A percentile compares a stretch with the other conserved stretches of the same genome.
Evolutionary conservation across 495 filamentous ascomycete species (phyloP).

Genomic region (Penicillium paxilli): DNA sequence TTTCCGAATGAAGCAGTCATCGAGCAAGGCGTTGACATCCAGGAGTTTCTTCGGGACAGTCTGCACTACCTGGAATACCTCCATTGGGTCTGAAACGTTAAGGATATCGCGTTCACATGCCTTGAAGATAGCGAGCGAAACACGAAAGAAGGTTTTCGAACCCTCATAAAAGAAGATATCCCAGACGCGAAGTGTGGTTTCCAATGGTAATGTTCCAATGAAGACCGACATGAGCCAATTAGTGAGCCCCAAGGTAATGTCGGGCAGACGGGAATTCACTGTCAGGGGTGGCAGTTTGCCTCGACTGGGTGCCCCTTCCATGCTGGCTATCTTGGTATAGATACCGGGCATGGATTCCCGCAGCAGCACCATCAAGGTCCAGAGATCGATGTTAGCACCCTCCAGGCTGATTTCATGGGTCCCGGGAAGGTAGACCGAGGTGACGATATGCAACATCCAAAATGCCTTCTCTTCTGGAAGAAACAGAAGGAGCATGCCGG

Average conservation of each 20-base stretch:
- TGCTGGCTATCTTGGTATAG: slow-evolving; percentile 85
- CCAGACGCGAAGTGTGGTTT: slow-evolving; percentile 90
- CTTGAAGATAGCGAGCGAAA: slow-evolving; percentile 91
- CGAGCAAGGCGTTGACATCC: slow-evolving; percentile 78
- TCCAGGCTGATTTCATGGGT: slow-evolving; percentile 92
- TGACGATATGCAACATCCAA: slow-evolving; percentile 92
- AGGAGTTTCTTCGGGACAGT: slow-evolving; percentile 78
- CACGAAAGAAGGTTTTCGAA: slow-evolving; percentile 90
- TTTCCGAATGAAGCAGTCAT: slow-evolving; percentile 74
- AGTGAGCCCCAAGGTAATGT: slow-evolving; percentile 88
- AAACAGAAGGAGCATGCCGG: slow-evolving; percentile 93
- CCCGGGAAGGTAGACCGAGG: slow-evolving; percentile 81
- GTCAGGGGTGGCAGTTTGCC: slow-evolving; percentile 42
- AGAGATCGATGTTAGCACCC: slow-evolving; percentile 91
- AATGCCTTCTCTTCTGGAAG: slow-evolving; percentile 90
- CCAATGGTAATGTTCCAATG: slow-evolving; percentile 88
- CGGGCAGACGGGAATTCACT: slow-evolving; percentile 67
- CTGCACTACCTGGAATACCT: slow-evolving; percentile 94
- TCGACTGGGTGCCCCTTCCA: slow-evolving; percentile 52
- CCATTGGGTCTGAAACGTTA: slow-evolving; percentile 82
- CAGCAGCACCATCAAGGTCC: slow-evolving; percentile 84
- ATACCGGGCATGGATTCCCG: slow-evolving; percentile 81
- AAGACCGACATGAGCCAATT: slow-evolving; percentile 99
- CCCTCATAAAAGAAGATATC: slow-evolving; percentile 96
- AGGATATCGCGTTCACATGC: slow-evolving; percentile 81